Evolutionary conservation across 768 basidiomycete species (phyloP), one percentile per base, ranked within the genome.

Genomic region (Termitomyces heimii): DNA sequence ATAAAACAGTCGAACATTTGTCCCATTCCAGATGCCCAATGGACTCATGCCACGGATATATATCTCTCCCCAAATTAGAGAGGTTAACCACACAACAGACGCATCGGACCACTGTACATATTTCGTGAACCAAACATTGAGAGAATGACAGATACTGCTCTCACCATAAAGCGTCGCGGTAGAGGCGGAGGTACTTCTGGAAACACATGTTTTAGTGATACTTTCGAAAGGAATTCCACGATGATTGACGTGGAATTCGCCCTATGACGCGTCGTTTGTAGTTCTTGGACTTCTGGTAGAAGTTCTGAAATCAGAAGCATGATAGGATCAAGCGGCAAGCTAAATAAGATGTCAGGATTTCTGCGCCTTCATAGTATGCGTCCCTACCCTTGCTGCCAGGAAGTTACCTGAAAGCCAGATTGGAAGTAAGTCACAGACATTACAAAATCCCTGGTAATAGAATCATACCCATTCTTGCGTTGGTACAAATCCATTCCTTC

Each of bases 381-480:
- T 12, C 22, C 74, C 67, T 62, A 92, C 93, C 95, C 95, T 79
- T 95, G 92, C 64, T 96, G 92, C 96, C 96, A 98, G 2, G 94
- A 94, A 22, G 89, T 82, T 4, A 94, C 88, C 89, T 90, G 43
- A 47, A 45, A 44, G 20, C 26, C 31, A 57, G 20, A 10, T 28
- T 12, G 53, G 49, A 24, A 54, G 45, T 52, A 24, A 54, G 45
- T 53, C 9, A 55, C 46, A 29, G 13, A 45, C 18, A 20, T 48
- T 28, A 0, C 22, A 12, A 12, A 8, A 32, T 50, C 24, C n/a
- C n/a, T 14, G 20, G 55, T 51, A 37, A 44, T n/a, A 20, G n/a
- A n/a, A 54, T 24, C 80, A 55, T 61, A 93, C 94, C 96, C 97
- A 99, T 83, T 94, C 93, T 68, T 97, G 92, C 3, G 94, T 97